Conservation (phyloP, 805 yeast genomes). For the Metschnikowia aberdeeniae region DNA sequence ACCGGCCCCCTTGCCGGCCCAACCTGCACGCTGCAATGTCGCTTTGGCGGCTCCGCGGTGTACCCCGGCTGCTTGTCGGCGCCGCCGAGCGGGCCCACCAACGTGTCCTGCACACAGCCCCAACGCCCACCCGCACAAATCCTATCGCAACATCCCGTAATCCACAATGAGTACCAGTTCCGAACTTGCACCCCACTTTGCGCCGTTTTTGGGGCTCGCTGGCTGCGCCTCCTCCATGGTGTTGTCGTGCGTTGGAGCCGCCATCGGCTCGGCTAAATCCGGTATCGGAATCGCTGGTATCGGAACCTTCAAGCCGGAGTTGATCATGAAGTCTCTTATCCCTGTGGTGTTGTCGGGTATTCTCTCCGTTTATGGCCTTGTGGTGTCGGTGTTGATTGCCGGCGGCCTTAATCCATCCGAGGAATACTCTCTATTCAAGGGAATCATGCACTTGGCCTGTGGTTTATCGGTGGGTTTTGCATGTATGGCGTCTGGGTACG, state of each 20-base stretch:
- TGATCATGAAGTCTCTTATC: conserved; percentile 90
- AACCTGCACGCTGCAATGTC: too few relatives aligned
- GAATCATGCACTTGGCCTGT: conserved; percentile 97
- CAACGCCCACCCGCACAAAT: conserved; percentile 3
- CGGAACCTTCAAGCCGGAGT: conserved; percentile 95
- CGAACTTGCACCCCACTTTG: conserved; percentile 83
- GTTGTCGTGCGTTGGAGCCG: conserved; percentile 94
- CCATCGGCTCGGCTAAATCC: conserved; percentile 96
- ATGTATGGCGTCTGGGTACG: conserved; percentile 93
- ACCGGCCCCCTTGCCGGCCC: too few relatives aligned
- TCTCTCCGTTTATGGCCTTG: conserved; percentile 92
- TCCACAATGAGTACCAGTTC: conserved; percentile 29
- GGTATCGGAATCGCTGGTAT: conserved; percentile 98
- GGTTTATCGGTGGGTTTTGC: conserved; percentile 96
- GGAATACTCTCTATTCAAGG: conserved; percentile 83
- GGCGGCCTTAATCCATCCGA: conserved; percentile 78
- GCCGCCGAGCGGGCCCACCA: not conserved
- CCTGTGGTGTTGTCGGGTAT: conserved; percentile 99
- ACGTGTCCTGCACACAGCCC: not conserved
- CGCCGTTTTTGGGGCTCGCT: conserved; percentile 97
- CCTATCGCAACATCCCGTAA: not conserved
- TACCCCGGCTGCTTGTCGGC: too few relatives aligned
- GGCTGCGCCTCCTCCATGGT: conserved; percentile 95
- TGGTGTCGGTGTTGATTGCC: conserved; percentile 93
- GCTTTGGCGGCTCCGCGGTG: too few relatives aligned